Evolutionary conservation across 2,329 filamentous ascomycete genomes (phyloP).

Genomic region (Fusarium torreyae): DNA sequence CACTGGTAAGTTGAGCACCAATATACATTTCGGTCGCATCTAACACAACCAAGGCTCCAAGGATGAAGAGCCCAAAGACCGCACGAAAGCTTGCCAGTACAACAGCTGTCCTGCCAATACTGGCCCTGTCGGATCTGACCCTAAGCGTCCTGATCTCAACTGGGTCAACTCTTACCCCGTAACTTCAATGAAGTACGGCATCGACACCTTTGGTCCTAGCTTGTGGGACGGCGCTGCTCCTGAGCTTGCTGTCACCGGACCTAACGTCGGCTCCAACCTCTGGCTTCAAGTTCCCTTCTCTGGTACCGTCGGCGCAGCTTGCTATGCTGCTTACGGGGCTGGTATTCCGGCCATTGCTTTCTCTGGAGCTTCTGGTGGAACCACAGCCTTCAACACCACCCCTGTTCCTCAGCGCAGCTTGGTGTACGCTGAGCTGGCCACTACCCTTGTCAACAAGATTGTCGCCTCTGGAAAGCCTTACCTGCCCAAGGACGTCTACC

Average conservation of each 20-base stretch:
- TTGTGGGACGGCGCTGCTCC: conserved; percentile 67
- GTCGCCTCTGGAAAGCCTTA: conserved; percentile 72
- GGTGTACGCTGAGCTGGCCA: conserved; percentile 76
- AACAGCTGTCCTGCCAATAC: conserved; percentile 72
- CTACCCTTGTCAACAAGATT: conserved; percentile 70
- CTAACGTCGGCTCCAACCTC: conserved; percentile 73
- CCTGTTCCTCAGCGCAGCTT: conserved; percentile 68
- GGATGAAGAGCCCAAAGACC: conserved; percentile 61
- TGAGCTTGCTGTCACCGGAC: conserved; percentile 76
- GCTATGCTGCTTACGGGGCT: conserved; percentile 67
- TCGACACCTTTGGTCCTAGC: conserved; percentile 68
- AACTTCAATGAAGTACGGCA: conserved; percentile 74
- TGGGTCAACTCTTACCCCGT: conserved; percentile 81
- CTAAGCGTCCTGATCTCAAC: conserved; percentile 66
- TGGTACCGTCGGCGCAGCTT: conserved; percentile 77
- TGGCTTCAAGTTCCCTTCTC: conserved; percentile 71
- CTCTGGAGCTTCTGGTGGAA: conserved; percentile 67
- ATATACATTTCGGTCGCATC: not conserved
- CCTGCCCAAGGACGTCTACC: conserved; percentile 71
- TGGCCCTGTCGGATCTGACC: conserved; percentile 70
- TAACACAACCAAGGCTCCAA: conserved; percentile 63
- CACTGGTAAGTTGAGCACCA: conserved; percentile 59
- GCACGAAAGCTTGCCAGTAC: conserved; percentile 70
- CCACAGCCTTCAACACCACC: conserved; percentile 67
- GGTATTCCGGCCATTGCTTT: conserved; percentile 79